Evolutionary conservation across 345 rosid species (phyloP).

Genomic region (Zanthoxylum bungeanum): DNA sequence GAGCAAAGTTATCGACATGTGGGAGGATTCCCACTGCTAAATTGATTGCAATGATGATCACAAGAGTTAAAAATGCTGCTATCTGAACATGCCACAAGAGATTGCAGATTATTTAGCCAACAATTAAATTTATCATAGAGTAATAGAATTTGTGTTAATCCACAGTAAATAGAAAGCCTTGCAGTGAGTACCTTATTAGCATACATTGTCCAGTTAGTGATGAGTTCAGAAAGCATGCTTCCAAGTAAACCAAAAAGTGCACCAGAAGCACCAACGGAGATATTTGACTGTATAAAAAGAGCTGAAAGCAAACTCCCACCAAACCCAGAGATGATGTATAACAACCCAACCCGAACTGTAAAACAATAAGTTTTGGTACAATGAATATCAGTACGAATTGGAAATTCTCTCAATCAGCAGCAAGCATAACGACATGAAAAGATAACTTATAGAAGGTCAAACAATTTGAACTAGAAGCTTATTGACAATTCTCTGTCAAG

Average conservation of each 20-base stretch:
- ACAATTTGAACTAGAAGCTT: background rate
- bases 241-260: constrained; percentile 95
- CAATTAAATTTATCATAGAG: background rate
- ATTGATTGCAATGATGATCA: constrained; percentile 64
- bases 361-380: background rate
- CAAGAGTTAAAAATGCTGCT: constrained; percentile 63
- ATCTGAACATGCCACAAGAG: constrained; percentile 38
- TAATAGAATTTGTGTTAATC: background rate
- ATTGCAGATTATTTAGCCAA: background rate
- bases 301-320: constrained; percentile 96
- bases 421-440: background rate
- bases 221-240: constrained; percentile 94
- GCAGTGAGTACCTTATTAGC: constrained; percentile 59
- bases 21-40: constrained; percentile 94
- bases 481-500: background rate
- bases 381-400: background rate
- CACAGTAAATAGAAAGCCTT: background rate
- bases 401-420: background rate
- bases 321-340: constrained; percentile 83
- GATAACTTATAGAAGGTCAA: constrained; percentile 1
- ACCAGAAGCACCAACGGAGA: constrained; percentile 99
- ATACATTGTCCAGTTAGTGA: constrained; percentile 94
- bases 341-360: constrained; percentile 70
- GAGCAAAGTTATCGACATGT: constrained; percentile 97
- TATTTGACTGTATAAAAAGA: constrained; percentile 67